phyloP scores from a whole-genome alignment of 805 yeast species.

The Alloascoidea hylecoeti region DNA sequence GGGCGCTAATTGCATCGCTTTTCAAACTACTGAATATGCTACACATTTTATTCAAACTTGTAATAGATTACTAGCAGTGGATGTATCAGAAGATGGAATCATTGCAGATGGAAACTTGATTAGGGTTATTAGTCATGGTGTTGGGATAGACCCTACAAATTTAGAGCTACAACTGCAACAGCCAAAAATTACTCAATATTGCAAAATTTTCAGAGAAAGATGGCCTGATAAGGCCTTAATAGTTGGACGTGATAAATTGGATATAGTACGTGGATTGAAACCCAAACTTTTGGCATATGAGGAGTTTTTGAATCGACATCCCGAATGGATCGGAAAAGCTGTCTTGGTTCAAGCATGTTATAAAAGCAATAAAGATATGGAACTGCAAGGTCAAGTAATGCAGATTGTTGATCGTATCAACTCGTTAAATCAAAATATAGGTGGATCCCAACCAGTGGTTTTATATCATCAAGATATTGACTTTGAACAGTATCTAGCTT shows the following conservation, averaged over 20 bases:
- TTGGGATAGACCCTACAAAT: constrained; percentile 27
- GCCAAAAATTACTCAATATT: constrained; percentile 48
- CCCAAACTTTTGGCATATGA: constrained; percentile 85
- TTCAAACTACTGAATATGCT: constrained; percentile 88
- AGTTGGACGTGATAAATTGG: constrained; percentile 82
- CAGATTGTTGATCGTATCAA: constrained; percentile 78
- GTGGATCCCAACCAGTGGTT: constrained; percentile 67
- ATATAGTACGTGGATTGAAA: constrained; percentile 74
- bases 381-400: constrained; percentile 60
- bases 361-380: constrained; percentile 40
- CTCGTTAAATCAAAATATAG: constrained; percentile 55
- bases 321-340: constrained; percentile 51
- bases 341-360: constrained; percentile 76
- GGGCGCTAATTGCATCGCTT: constrained; percentile 79
- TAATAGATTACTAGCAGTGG: constrained; percentile 70
- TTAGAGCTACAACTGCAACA: constrained; percentile 31
- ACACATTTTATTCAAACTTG: constrained; percentile 90
- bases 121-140: constrained; percentile 19
- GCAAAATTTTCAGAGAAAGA: constrained; percentile 54
- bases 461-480: constrained; percentile 80
- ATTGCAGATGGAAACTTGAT: constrained; percentile 36
- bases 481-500: constrained; percentile 79
- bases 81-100: constrained; percentile 75
- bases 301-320: constrained; percentile 54
- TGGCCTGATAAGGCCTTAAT: constrained; percentile 63